Percentiles rank a stretch among this genome's conserved stretches.
Evolutionary conservation across 306 rosid genomes (phyloP).

Genomic region (Cicer bijugum): DNA sequence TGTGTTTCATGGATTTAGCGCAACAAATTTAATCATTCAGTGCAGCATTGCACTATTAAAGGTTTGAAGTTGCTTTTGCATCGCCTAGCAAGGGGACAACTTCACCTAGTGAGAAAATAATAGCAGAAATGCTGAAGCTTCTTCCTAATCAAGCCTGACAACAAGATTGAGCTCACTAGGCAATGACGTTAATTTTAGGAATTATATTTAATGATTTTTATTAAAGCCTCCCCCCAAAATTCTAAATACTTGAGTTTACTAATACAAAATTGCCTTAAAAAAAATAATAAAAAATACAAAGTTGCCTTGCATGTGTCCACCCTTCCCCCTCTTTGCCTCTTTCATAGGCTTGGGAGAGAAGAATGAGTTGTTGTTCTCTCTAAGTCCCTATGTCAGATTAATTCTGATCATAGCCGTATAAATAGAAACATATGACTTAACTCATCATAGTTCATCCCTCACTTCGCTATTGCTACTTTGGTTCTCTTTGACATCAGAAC

Average conservation of each 20-base stretch:
- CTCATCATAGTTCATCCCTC: conserved; percentile 82
- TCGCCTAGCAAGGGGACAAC: too few relatives aligned
- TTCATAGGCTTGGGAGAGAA: conserved; percentile 31
- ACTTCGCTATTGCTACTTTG: conserved; percentile 52
- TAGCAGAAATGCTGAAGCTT: too few relatives aligned
- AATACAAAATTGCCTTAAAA: conserved; percentile 33
- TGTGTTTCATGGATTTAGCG: too few relatives aligned
- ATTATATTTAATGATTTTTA: too few relatives aligned
- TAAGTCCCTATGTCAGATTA: conserved; percentile 40
- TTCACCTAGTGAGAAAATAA: too few relatives aligned
- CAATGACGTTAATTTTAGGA: too few relatives aligned
- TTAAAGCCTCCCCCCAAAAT: conserved; percentile 28
- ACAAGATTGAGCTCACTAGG: too few relatives aligned
- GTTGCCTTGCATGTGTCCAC: conserved; percentile 22
- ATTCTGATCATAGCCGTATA: conserved; percentile 40
- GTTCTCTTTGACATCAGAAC: conserved; percentile 48
- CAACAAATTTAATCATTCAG: too few relatives aligned
- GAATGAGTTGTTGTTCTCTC: conserved; percentile 29
- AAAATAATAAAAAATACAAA: conserved; percentile 17
- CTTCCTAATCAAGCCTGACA: too few relatives aligned
- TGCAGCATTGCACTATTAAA: too few relatives aligned
- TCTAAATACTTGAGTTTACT: conserved; percentile 9
- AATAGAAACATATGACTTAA: conserved; percentile 24
- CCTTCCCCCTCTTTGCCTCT: background rate
- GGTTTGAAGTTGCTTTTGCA: too few relatives aligned